phyloP scores from a whole-genome alignment of 148 eudicot species.

The Fagopyrum tataricum region DNA sequence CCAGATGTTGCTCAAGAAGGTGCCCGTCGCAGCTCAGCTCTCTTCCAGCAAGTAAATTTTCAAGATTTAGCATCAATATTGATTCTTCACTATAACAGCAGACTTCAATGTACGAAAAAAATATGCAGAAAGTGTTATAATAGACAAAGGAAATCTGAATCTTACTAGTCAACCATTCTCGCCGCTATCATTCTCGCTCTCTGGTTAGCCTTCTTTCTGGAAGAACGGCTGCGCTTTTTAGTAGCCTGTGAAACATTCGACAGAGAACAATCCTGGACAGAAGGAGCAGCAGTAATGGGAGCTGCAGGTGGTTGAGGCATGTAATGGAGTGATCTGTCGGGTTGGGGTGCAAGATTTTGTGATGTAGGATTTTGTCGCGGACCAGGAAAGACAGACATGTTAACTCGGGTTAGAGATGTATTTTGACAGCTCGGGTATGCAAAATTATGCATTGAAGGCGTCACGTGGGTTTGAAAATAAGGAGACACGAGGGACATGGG shows the following conservation, averaged over 20 bases:
- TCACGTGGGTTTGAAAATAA: background rate
- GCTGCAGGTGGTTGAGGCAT: conserved; percentile 13
- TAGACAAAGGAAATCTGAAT: conserved; percentile 1
- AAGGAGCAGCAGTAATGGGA: conserved; percentile 28
- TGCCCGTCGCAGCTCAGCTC: too few relatives aligned
- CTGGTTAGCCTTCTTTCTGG: conserved; percentile 32
- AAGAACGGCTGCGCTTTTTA: conserved; percentile 24
- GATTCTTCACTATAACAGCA: too few relatives aligned
- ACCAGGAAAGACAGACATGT: background rate
- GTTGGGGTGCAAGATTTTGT: background rate
- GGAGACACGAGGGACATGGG: background rate
- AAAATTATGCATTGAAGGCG: conserved; percentile 13
- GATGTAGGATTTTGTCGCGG: background rate
- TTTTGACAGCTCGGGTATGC: background rate
- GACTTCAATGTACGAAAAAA: background rate
- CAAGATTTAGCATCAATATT: background rate
- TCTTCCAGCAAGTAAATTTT: background rate
- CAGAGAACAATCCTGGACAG: conserved; percentile 20
- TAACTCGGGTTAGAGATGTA: background rate
- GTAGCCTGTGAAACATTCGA: conserved; percentile 19
- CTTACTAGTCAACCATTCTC: conserved; percentile 21
- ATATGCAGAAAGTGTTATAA: background rate
- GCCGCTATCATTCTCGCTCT: conserved; percentile 15
- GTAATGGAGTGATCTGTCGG: background rate
- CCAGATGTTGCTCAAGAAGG: too few relatives aligned